Evolutionary conservation across 1,139 yeast genomes (phyloP).

Genomic region (Yamadazyma triangularis): DNA sequence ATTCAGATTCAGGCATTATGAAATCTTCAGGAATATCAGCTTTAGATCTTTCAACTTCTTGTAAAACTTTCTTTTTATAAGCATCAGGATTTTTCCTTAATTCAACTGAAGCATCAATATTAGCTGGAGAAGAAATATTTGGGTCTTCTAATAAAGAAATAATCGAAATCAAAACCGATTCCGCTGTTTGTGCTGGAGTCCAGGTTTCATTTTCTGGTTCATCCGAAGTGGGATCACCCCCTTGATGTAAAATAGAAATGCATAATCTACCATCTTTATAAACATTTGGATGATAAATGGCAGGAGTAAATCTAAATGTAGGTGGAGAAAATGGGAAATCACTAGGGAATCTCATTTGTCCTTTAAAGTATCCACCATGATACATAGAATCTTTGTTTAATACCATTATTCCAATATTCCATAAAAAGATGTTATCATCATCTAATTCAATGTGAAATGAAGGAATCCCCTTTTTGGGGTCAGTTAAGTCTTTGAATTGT

Average conservation of each 20-base stretch:
- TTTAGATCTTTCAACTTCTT: conserved; percentile 81
- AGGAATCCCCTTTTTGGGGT: conserved; percentile 89
- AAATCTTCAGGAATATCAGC: conserved; percentile 84
- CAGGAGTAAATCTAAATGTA: conserved; percentile 87
- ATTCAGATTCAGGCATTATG: conserved; percentile 64
- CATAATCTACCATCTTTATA: conserved; percentile 91
- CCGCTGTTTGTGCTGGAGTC: conserved; percentile 97
- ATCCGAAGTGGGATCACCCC: conserved; percentile 84
- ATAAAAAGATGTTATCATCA: conserved; percentile 84
- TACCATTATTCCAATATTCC: conserved; percentile 94
- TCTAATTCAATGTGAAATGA: conserved; percentile 84
- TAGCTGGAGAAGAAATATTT: conserved; percentile 89
- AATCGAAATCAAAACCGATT: conserved; percentile 82
- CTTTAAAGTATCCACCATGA: conserved; percentile 95
- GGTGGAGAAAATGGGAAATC: conserved; percentile 95
- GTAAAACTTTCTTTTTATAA: conserved; percentile 71
- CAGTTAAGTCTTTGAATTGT: conserved; percentile 90
- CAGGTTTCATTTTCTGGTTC: conserved; percentile 92
- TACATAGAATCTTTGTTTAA: conserved; percentile 84
- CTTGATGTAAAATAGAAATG: conserved; percentile 85
- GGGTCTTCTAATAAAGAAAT: conserved; percentile 91
- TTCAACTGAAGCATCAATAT: conserved; percentile 92
- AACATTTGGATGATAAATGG: conserved; percentile 92
- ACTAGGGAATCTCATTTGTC: conserved; percentile 87
- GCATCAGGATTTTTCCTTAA: conserved; percentile 81